Evolutionary conservation across 73 alveolate species (phyloP).

Genomic region (Tetrahymena malaccensis): DNA sequence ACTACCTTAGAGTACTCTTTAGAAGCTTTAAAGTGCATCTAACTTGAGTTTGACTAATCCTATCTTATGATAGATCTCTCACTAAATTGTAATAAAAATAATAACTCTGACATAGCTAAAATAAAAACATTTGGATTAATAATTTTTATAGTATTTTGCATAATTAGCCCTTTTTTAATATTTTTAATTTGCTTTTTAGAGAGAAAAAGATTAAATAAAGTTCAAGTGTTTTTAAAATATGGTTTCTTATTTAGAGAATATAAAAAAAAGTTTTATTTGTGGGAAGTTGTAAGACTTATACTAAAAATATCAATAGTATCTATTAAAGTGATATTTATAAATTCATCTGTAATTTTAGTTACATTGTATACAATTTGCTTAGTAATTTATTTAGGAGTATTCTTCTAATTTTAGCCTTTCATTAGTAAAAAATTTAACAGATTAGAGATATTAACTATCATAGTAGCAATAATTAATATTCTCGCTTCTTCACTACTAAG

Average conservation of each 20-base stretch:
- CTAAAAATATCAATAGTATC: background rate
- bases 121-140: background rate
- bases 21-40: background rate
- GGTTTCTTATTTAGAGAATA: background rate
- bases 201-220: background rate
- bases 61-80: background rate
- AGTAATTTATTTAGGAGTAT: background rate
- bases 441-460: background rate
- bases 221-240: background rate
- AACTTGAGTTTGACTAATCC: background rate
- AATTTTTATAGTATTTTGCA: background rate
- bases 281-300: background rate
- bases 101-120: background rate
- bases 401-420: background rate
- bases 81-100: background rate
- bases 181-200: background rate
- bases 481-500: background rate
- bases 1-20: background rate
- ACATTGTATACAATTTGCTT: background rate
- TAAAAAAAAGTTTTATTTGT: background rate
- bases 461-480: background rate
- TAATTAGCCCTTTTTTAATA: background rate
- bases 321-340: background rate
- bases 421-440: background rate
- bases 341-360: background rate